A percentile compares a stretch with the other conserved stretches of the same genome.
Evolutionary conservation across 2,329 filamentous ascomycete species (phyloP).

Genomic region (Xylaria sp.): DNA sequence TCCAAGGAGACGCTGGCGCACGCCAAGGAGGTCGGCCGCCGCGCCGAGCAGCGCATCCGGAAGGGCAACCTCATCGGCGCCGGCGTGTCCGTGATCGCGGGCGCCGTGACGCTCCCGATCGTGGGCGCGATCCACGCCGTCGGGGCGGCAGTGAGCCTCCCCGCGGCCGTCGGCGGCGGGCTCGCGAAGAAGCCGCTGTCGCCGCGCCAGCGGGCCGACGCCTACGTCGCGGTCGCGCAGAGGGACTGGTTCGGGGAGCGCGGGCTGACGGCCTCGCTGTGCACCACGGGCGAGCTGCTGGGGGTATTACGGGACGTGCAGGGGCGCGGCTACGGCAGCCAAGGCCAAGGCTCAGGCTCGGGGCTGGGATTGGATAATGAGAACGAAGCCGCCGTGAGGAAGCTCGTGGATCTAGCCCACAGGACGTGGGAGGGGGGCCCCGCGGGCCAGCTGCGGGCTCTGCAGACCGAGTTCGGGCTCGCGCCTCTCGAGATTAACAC

Average conservation of each 20-base stretch:
- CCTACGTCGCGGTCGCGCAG: conserved; percentile 57
- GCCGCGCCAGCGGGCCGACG: conserved; percentile 54
- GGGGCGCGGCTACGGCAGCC: background rate
- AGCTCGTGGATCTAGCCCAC: conserved; percentile 22
- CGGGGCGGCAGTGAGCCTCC: conserved; percentile 53
- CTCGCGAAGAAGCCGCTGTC: conserved; percentile 55
- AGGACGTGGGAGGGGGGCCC: conserved; percentile 11
- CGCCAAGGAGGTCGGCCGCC: conserved; percentile 52
- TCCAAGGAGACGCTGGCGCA: conserved; percentile 53
- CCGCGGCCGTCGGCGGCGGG: conserved; percentile 51
- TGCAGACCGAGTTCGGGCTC: conserved; percentile 28
- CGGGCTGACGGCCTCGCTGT: conserved; percentile 45
- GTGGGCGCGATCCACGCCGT: conserved; percentile 53
- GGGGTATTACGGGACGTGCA: conserved; percentile 1
- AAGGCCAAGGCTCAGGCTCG: background rate
- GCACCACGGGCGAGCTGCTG: conserved; percentile 26
- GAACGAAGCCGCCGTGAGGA: conserved; percentile 1
- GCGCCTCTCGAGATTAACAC: conserved; percentile 24
- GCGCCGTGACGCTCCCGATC: conserved; percentile 55
- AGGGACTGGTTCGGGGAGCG: conserved; percentile 56
- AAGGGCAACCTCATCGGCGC: conserved; percentile 56
- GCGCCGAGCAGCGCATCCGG: conserved; percentile 52
- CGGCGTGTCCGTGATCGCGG: conserved; percentile 51
- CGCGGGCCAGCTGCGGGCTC: conserved; percentile 23
- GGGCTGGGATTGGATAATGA: background rate